Evolutionary conservation across 176 grass and related monocot genomes (phyloP), one percentile per base, ranked within the genome.

Genomic region (Musa troglodytarum): DNA sequence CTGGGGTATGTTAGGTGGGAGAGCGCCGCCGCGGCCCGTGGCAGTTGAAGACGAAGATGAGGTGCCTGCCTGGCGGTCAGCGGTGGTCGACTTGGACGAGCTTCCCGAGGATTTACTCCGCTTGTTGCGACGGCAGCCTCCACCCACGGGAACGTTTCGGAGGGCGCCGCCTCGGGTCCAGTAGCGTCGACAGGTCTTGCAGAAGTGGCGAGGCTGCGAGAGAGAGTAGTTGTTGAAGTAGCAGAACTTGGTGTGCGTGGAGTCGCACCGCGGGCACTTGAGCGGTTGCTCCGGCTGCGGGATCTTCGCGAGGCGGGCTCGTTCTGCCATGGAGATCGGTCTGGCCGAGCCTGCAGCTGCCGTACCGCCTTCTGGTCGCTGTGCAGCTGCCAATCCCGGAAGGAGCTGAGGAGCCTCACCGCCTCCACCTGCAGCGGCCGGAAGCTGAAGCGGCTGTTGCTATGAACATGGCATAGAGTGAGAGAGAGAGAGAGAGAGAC

Each of bases 161-260:
- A 99, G 91, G 13, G 95, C 84, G 22, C 95, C 95, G 24, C 95
- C 95, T 14, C 95, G 95, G 8, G 95, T 99, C 95, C 95, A 99
- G 91, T 99, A 99, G 73, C 95, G 95, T 51, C 95, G 95, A 79
- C 95, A 99, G 3, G 95, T 87, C 91, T 99, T 99, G 88, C 95
- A 99, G 82, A 99, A 99, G 86, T 99, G 91, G 58, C 95, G 95
- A 10, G 95, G 95, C 88, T 99, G 95, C 81, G 95, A 93, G n/a
- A 99, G 86, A 11, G 96, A 99, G 83, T 99, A 99, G 86, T 99
- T 99, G 82, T 99, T 99, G 88, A 89, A 99, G 88, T 99, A 99
- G 81, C 96, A 99, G 77, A 99, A 99, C 74, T 99, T 99, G 82
- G 96, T 99, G 80, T 99, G 94, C 49, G 86, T 22, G n/a, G 96